Evolutionary conservation across 306 rosid species (phyloP).

Genomic region (Rosa rugosa): DNA sequence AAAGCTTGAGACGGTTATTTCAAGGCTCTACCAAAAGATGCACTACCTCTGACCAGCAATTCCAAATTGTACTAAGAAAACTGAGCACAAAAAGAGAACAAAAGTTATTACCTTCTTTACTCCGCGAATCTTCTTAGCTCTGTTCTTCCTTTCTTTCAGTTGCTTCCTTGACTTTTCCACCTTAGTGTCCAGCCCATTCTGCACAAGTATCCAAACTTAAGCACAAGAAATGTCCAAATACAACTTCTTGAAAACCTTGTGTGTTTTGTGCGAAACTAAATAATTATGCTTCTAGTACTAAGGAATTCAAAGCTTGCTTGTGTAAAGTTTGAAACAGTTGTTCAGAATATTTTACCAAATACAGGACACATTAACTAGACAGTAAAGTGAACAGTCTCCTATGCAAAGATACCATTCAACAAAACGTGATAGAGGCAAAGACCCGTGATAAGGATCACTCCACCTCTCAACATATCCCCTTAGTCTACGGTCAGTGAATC

Average conservation of each 20-base stretch:
- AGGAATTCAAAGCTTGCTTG: neutral
- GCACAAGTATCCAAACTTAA: slow-evolving; percentile 9
- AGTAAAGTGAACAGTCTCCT: neutral
- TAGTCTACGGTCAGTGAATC: neutral
- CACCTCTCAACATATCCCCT: neutral
- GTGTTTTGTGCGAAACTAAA: neutral
- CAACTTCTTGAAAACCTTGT: neutral
- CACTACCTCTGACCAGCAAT: neutral
- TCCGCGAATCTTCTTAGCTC: slow-evolving; percentile 90
- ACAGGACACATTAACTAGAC: neutral
- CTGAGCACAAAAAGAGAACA: neutral
- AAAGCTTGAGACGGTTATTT: neutral
- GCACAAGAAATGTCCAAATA: neutral
- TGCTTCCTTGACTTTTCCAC: slow-evolving; percentile 87
- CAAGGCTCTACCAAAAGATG: neutral
- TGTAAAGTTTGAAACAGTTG: neutral
- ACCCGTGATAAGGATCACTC: neutral
- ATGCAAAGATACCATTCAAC: neutral
- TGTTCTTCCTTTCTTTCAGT: slow-evolving; percentile 88
- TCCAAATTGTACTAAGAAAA: neutral
- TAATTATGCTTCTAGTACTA: neutral
- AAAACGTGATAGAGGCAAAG: neutral
- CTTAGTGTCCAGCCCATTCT: slow-evolving; percentile 92
- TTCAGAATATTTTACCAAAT: neutral
- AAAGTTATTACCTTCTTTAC: slow-evolving; percentile 71